Percentiles rank a stretch among this genome's conserved stretches.
These are phyloP conservation scores for Aspergillus fructus DNA, from an alignment of 2,329 filamentous ascomycete species.

Conservation along the genomic window DNA sequence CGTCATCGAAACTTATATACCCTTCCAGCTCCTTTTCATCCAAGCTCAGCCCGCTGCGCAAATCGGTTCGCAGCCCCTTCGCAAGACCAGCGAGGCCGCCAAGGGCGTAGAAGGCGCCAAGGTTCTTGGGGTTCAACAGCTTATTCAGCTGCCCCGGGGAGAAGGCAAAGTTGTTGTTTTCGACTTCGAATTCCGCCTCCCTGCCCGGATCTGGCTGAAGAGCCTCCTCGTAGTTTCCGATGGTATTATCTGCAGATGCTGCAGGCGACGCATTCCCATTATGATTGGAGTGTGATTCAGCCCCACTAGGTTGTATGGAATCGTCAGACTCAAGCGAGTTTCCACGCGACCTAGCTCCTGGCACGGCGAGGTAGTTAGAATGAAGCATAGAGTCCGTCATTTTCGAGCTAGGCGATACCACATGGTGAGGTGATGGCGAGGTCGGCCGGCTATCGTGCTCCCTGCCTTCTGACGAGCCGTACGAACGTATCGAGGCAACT, in stretches of 20 bases:
- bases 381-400: constrained; percentile 51
- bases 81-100: constrained; percentile 72
- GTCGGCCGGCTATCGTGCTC: constrained; percentile 59
- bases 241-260: constrained; percentile 44
- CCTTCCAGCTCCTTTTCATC: constrained; percentile 68
- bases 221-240: constrained; percentile 62
- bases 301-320: constrained; percentile 53
- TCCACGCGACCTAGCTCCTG: constrained; percentile 61
- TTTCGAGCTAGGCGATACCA: constrained; percentile 61
- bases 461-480: constrained; percentile 59
- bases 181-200: constrained; percentile 66
- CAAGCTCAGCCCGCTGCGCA: constrained; percentile 63
- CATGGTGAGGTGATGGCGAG: constrained; percentile 67
- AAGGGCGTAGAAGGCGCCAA: constrained; percentile 71
- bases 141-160: constrained; percentile 73
- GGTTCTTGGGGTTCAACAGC: constrained; percentile 75
- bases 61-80: constrained; percentile 68
- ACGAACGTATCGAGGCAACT: constrained; percentile 53
- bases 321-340: constrained; percentile 65
- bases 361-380: constrained; percentile 62
- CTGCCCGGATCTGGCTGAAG: constrained; percentile 69
- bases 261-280: constrained; percentile 42
- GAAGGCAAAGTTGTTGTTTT: constrained; percentile 71
- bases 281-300: constrained; percentile 52
- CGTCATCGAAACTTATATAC: constrained; percentile 68